Percentiles rank a stretch among this genome's conserved stretches.
Conservation (phyloP, 148 eudicot genomes). For the Cornus suecica region DNA sequence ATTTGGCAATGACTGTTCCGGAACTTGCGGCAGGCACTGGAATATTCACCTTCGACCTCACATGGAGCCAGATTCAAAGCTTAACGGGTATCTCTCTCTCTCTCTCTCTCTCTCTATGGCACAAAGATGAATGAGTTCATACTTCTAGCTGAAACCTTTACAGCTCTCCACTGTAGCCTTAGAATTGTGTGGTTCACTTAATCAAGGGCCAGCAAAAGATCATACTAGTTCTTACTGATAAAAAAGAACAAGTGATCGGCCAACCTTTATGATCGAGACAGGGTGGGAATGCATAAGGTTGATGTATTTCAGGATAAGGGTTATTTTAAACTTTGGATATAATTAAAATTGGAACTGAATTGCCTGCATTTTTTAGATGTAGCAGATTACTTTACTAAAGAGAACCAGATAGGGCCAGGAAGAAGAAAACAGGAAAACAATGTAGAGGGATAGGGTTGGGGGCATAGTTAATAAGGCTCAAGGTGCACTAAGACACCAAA, state of each 20-base stretch:
- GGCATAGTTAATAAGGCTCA: no score
- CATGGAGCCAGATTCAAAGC: conserved; percentile 62
- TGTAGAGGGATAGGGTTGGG: no score
- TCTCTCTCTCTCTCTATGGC: no score
- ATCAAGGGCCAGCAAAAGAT: background rate
- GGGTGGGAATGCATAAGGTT: background rate
- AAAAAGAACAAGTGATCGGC: no score
- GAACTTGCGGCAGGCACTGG: conserved; percentile 53
- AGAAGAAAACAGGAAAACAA: no score
- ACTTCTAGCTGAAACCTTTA: no score
- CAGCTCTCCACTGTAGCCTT: background rate
- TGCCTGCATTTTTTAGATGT: background rate
- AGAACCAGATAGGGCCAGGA: no score
- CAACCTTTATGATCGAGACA: no score
- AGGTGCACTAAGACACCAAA: no score
- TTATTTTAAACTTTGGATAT: background rate
- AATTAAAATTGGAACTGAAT: background rate
- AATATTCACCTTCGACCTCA: conserved; percentile 67
- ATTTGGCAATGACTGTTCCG: conserved; percentile 26
- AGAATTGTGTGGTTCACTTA: background rate
- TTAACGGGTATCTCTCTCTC: conserved; percentile 72
- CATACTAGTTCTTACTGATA: no score
- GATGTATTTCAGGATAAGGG: background rate
- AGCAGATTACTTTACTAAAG: no score
- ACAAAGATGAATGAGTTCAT: background rate